phyloP scores from a whole-genome alignment of 208 protist species.

The Leishmania arabica region DNA sequence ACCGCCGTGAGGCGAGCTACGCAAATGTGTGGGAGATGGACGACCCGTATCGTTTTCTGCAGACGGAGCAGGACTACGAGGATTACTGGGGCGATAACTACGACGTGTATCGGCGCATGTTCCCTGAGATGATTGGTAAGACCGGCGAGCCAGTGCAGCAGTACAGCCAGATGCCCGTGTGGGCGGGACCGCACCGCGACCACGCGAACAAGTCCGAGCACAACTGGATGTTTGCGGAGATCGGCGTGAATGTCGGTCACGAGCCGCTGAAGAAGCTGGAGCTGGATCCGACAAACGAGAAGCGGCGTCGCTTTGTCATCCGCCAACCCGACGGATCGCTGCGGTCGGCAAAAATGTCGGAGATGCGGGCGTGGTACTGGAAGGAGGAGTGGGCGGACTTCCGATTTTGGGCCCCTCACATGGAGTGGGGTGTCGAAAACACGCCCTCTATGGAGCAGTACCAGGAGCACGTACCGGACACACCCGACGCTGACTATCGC shows the following conservation, averaged over 20 bases:
- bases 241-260: constrained; percentile 93
- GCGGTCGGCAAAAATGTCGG: constrained; percentile 95
- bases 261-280: constrained; percentile 93
- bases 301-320: constrained; percentile 92
- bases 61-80: constrained; percentile 94
- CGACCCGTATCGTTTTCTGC: constrained; percentile 94
- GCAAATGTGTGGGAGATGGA: constrained; percentile 96
- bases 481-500: constrained; percentile 86
- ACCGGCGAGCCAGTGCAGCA: constrained; percentile 93
- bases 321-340: constrained; percentile 92
- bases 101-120: constrained; percentile 93
- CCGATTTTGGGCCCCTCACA: constrained; percentile 93
- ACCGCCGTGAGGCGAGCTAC: constrained; percentile 93
- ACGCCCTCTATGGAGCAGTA: constrained; percentile 92
- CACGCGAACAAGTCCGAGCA: constrained; percentile 93
- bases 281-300: constrained; percentile 93
- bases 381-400: constrained; percentile 96
- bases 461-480: constrained; percentile 93
- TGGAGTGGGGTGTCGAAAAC: constrained; percentile 94
- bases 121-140: constrained; percentile 93
- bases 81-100: constrained; percentile 96
- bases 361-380: constrained; percentile 96
- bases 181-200: constrained; percentile 90
- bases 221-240: constrained; percentile 96
- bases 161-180: constrained; percentile 93